These are phyloP conservation scores for Amyloporia xantha DNA, from an alignment of 768 basidiomycete genomes.

Conservation along the genomic window DNA sequence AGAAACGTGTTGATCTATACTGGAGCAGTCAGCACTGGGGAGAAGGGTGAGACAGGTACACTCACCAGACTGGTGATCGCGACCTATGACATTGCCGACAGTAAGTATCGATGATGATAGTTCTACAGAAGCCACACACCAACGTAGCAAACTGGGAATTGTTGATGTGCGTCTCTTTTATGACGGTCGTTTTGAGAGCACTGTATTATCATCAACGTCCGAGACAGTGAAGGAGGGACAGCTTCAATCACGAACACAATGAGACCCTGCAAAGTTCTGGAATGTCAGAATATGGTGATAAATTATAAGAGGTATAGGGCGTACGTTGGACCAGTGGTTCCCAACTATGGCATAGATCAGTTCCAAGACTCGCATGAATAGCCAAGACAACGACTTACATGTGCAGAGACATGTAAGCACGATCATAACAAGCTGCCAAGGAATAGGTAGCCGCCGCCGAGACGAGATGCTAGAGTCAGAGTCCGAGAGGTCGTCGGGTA, in stretches of 20 bases:
- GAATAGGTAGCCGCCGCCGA: slow-evolving; percentile 27
- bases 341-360: slow-evolving; percentile 33
- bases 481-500: slow-evolving; percentile 6
- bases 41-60: too few species aligned
- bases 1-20: slow-evolving; percentile 37
- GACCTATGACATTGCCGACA: slow-evolving; percentile 18
- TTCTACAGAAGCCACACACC: too few species aligned
- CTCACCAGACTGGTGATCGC: slow-evolving; percentile 32
- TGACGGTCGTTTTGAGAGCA: slow-evolving; percentile 36
- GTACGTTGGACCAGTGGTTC: slow-evolving; percentile 37
- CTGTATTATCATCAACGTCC: slow-evolving; percentile 13
- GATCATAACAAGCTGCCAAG: slow-evolving; percentile 31
- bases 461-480: slow-evolving; percentile 2
- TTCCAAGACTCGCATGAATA: too few species aligned
- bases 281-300: background rate
- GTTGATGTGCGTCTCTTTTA: slow-evolving; percentile 35
- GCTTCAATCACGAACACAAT: slow-evolving; percentile 26
- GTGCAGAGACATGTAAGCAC: slow-evolving; percentile 34
- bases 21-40: too few species aligned
- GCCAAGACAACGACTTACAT: slow-evolving; percentile 28
- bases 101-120: background rate
- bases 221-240: background rate
- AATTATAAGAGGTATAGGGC: slow-evolving; percentile 7
- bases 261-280: slow-evolving; percentile 31
- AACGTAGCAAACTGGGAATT: slow-evolving; percentile 38